Evolutionary conservation across 2,329 filamentous ascomycete genomes (phyloP).

Genomic region (Penicillium griseofulvum): DNA sequence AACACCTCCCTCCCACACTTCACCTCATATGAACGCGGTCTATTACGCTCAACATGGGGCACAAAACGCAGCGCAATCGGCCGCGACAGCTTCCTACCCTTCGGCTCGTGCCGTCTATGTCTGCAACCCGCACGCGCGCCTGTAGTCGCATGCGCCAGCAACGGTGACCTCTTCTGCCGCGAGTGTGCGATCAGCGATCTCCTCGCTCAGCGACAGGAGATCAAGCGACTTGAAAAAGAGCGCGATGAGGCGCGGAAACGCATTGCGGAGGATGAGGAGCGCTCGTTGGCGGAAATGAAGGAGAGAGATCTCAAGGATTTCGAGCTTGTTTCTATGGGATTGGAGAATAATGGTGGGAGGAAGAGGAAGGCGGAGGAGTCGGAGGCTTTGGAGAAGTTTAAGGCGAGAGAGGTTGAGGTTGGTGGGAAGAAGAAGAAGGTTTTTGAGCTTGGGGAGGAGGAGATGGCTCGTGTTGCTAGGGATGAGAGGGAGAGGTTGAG

Average conservation of each 20-base stretch:
- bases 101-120: slow-evolving; percentile 84
- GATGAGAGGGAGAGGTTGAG: slow-evolving; percentile 70
- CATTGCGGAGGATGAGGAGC: slow-evolving; percentile 57
- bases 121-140: slow-evolving; percentile 77
- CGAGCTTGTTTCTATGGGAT: slow-evolving; percentile 76
- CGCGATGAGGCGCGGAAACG: slow-evolving; percentile 63
- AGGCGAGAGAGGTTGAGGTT: slow-evolving; percentile 27
- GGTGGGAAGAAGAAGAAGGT: slow-evolving; percentile 64
- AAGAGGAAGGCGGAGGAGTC: slow-evolving; percentile 7
- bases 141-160: slow-evolving; percentile 73
- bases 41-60: slow-evolving; percentile 80
- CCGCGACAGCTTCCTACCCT: slow-evolving; percentile 88
- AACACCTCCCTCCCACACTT: slow-evolving; percentile 93
- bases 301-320: slow-evolving; percentile 75
- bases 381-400: slow-evolving; percentile 24
- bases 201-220: slow-evolving; percentile 86
- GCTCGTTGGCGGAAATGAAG: slow-evolving; percentile 67
- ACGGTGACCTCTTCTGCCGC: slow-evolving; percentile 89
- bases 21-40: slow-evolving; percentile 82
- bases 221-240: slow-evolving; percentile 72
- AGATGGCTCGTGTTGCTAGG: slow-evolving; percentile 66
- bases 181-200: slow-evolving; percentile 91
- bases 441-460: slow-evolving; percentile 74
- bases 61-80: slow-evolving; percentile 77
- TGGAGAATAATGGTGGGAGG: slow-evolving; percentile 26